A percentile compares a stretch with the other conserved stretches of the same genome.
Conservation (phyloP, 257 asterid genomes). For the Nicotiana benthamiana region DNA sequence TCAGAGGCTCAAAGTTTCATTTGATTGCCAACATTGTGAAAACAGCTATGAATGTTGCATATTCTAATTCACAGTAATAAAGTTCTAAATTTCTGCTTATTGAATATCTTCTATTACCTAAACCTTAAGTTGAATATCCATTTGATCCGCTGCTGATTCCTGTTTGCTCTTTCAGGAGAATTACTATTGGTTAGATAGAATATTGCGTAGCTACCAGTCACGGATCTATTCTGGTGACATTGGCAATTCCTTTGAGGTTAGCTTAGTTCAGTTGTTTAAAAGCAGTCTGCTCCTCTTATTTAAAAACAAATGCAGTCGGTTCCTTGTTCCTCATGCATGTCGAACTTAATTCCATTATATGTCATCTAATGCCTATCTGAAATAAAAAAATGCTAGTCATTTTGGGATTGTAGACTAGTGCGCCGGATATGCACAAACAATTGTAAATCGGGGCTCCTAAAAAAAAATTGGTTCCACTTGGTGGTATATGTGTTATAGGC, state of each 20-base stretch:
- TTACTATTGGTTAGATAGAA: conserved; percentile 76
- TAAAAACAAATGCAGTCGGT: neutral
- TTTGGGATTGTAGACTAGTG: neutral
- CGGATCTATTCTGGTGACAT: conserved; percentile 78
- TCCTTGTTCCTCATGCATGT: neutral
- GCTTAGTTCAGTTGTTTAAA: conserved; percentile 13
- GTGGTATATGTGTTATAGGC: neutral
- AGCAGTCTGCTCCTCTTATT: conserved; percentile 2
- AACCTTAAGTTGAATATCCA: neutral
- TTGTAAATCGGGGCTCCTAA: neutral
- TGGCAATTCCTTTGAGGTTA: conserved; percentile 71
- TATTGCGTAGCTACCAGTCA: conserved; percentile 89
- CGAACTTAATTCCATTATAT: neutral
- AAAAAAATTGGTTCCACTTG: neutral
- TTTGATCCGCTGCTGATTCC: conserved; percentile 20
- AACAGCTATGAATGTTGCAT: neutral
- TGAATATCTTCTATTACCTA: neutral
- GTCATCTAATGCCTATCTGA: neutral
- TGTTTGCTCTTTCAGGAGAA: conserved; percentile 55
- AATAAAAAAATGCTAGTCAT: neutral
- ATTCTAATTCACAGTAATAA: neutral
- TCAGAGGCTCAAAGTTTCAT: neutral
- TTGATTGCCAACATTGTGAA: neutral
- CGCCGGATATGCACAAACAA: neutral
- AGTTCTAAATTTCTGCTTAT: neutral